Percentiles rank a stretch among this genome's conserved stretches.
Conservation (phyloP, 495 filamentous ascomycete genomes). For the Chaetomidium leptoderma region DNA sequence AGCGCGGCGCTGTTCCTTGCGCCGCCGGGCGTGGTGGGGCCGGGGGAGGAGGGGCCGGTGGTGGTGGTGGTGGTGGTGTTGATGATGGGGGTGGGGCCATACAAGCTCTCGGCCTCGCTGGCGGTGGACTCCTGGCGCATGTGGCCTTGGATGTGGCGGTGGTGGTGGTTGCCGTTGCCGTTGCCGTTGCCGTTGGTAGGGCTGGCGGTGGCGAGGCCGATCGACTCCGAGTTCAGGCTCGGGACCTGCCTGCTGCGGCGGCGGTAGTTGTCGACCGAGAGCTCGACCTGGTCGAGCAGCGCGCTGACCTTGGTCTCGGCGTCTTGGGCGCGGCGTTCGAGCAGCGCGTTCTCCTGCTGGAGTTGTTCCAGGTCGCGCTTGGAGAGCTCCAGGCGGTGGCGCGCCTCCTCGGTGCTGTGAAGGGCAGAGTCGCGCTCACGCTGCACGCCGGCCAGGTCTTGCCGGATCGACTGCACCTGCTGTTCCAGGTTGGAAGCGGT, state of each 20-base stretch:
- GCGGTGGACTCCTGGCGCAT: conserved; percentile 58
- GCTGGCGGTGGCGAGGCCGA: conserved; percentile 2
- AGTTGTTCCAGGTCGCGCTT: conserved; percentile 72
- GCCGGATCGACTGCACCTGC: conserved; percentile 62
- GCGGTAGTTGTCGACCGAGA: conserved; percentile 89
- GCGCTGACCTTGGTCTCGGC: conserved; percentile 90
- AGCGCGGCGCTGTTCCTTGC: conserved; percentile 79
- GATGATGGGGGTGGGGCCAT: conserved; percentile 24
- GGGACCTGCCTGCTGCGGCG: conserved; percentile 53
- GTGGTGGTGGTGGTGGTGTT: not conserved
- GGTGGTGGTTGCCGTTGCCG: conserved; percentile 9
- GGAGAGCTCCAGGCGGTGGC: conserved; percentile 55
- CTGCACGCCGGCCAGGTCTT: conserved; percentile 59
- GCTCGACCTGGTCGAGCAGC: conserved; percentile 88
- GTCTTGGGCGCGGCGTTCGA: conserved; percentile 78
- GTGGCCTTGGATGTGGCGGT: conserved; percentile 36
- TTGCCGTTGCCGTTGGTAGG: not conserved
- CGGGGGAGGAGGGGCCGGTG: not conserved
- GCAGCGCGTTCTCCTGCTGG: conserved; percentile 69
- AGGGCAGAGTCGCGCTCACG: conserved; percentile 64
- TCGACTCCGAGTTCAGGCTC: conserved; percentile 30
- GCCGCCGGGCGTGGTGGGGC: conserved; percentile 22
- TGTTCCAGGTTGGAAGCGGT: conserved; percentile 64
- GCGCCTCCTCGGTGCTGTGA: conserved; percentile 52
- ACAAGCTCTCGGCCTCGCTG: conserved; percentile 51